Evolutionary conservation across 495 filamentous ascomycete genomes (phyloP).

Genomic region (Lentithecium fluviatile): DNA sequence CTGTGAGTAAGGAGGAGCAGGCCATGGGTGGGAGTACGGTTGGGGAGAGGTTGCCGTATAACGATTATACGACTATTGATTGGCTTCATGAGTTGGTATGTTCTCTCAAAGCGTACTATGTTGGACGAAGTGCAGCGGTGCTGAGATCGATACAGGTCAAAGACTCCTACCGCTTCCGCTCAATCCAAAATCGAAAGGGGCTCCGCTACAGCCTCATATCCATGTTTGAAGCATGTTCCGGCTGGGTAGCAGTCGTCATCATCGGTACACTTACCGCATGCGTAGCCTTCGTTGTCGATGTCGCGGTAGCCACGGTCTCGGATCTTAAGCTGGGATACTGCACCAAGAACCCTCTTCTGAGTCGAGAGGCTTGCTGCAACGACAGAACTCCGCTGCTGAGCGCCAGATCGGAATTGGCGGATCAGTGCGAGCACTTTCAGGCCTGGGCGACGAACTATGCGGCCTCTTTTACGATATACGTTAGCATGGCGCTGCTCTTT

Average conservation of each 20-base stretch:
- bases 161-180: constrained; percentile 54
- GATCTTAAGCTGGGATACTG: constrained; percentile 59
- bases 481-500: constrained; percentile 51
- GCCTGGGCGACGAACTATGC: constrained; percentile 48
- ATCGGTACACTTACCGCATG: constrained; percentile 57
- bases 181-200: constrained; percentile 44
- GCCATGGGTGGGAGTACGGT: constrained; percentile 46
- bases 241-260: constrained; percentile 53
- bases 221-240: constrained; percentile 49
- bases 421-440: constrained; percentile 46
- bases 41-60: constrained; percentile 57
- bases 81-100: constrained; percentile 58
- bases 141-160: constrained; percentile 47
- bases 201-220: constrained; percentile 40
- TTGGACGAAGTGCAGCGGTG: not conserved
- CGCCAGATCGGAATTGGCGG: constrained; percentile 34
- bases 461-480: constrained; percentile 50
- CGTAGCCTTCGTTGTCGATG: constrained; percentile 56
- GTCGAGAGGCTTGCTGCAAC: constrained; percentile 51
- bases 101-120: not conserved
- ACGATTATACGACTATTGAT: constrained; percentile 59
- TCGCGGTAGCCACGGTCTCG: constrained; percentile 53
- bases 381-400: constrained; percentile 39
- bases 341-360: constrained; percentile 47
- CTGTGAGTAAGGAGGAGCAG: constrained; percentile 49